These are phyloP conservation scores for Oryza meridionalis DNA, from an alignment of 176 grass and related monocot genomes.

Conservation along the genomic window DNA sequence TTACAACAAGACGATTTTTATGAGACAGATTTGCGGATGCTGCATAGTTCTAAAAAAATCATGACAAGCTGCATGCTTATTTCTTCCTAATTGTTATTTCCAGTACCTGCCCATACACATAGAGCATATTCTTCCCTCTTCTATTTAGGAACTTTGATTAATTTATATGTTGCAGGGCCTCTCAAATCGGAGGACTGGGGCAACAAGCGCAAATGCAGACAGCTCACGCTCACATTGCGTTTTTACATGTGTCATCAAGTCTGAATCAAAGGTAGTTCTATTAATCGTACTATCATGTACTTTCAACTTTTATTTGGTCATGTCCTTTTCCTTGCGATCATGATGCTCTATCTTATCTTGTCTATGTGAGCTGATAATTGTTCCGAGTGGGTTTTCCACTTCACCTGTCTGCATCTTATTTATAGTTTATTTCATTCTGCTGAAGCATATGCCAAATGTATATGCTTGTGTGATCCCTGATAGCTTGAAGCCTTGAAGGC, in stretches of 20 bases:
- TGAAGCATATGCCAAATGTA: neutral
- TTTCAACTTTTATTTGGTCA: conserved; percentile 7
- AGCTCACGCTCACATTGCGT: conserved; percentile 98
- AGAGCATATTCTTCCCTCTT: conserved; percentile 1
- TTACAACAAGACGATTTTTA: neutral
- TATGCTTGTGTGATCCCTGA: neutral
- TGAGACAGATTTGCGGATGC: neutral
- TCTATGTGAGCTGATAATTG: conserved; percentile 3
- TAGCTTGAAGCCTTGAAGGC: neutral
- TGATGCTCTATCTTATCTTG: neutral
- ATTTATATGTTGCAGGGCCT: conserved; percentile 64
- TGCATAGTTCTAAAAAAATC: conserved; percentile 10
- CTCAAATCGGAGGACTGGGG: conserved; percentile 78
- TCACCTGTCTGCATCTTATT: conserved; percentile 5
- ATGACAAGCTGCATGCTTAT: neutral
- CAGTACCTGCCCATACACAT: neutral
- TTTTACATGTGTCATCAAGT: conserved; percentile 93
- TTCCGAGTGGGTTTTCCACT: neutral
- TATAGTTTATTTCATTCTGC: conserved; percentile 30
- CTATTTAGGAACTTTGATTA: conserved; percentile 15
- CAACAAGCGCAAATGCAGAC: conserved; percentile 87
- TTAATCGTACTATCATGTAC: neutral
- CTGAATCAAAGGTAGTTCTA: conserved; percentile 71
- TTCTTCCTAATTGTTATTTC: conserved; percentile 17
- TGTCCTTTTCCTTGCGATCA: neutral